These are phyloP conservation scores for Basipetospora chlamydospora DNA, from an alignment of 2,329 filamentous ascomycete genomes.

Conservation along the genomic window DNA sequence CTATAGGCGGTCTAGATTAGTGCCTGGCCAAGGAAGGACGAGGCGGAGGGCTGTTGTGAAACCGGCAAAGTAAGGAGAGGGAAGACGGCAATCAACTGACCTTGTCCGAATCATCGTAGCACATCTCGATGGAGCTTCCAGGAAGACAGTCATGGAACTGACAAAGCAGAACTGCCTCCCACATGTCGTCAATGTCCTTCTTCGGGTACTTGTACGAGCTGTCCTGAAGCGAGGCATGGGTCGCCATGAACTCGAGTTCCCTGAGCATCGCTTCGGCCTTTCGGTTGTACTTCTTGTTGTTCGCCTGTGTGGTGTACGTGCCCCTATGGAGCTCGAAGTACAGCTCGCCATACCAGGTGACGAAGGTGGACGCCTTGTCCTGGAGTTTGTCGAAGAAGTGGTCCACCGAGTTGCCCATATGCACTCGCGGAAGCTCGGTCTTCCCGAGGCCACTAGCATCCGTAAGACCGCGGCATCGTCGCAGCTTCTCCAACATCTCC, in stretches of 20 bases:
- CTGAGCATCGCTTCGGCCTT: constrained; percentile 72
- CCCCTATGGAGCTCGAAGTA: constrained; percentile 97
- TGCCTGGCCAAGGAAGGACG: too few species aligned
- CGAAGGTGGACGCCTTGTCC: constrained; percentile 62
- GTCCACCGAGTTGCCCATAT: constrained; percentile 80
- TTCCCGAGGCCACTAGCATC: constrained; percentile 57
- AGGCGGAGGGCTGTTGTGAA: too few species aligned
- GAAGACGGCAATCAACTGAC: constrained; percentile 21
- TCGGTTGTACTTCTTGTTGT: constrained; percentile 92
- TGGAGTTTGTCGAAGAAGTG: constrained; percentile 85
- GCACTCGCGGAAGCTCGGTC: constrained; percentile 57
- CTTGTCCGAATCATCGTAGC: constrained; percentile 87
- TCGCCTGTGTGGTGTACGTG: constrained; percentile 92
- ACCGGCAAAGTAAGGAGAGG: neutral
- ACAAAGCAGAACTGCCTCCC: constrained; percentile 81
- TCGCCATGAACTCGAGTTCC: constrained; percentile 78
- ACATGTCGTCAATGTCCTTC: constrained; percentile 86
- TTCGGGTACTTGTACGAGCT: constrained; percentile 79
- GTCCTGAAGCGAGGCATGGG: constrained; percentile 63
- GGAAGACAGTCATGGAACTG: constrained; percentile 97
- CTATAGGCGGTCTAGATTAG: constrained; percentile 20
- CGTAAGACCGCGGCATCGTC: constrained; percentile 79
- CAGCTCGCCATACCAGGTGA: constrained; percentile 95
- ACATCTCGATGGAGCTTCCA: constrained; percentile 93
- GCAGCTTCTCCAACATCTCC: constrained; percentile 86